Conservation (phyloP, 179 eudicot species). For the Silene vulgaris region DNA sequence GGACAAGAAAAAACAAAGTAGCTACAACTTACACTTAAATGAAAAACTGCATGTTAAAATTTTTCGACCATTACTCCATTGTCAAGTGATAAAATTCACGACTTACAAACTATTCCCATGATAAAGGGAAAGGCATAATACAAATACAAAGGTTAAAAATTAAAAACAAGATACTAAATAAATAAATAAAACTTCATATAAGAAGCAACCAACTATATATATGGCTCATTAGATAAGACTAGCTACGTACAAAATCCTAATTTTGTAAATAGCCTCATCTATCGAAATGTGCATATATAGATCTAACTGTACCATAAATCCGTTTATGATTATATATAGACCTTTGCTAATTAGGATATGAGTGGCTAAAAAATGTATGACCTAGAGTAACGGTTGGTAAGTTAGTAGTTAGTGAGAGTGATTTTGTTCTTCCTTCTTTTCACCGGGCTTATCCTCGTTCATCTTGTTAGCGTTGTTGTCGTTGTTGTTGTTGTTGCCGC, state of each 20-base stretch:
- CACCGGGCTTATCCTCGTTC: not conserved
- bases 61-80: slow-evolving; percentile 20
- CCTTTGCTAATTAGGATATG: slow-evolving; percentile 19
- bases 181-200: slow-evolving; percentile 7
- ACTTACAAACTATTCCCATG: slow-evolving; percentile 18
- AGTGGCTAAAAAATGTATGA: slow-evolving; percentile 5
- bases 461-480: not conserved
- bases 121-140: slow-evolving; percentile 4
- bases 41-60: not conserved
- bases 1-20: no score
- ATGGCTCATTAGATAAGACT: not conserved
- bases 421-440: slow-evolving; percentile 21
- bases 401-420: not conserved
- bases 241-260: not conserved
- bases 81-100: slow-evolving; percentile 12
- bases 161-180: slow-evolving; percentile 10
- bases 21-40: no score
- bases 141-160: slow-evolving; percentile 16
- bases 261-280: not conserved
- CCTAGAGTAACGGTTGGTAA: slow-evolving; percentile 12
- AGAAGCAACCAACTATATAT: slow-evolving; percentile 4
- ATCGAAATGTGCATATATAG: not conserved
- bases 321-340: slow-evolving; percentile 4
- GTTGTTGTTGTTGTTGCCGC: not conserved
- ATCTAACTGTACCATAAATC: slow-evolving; percentile 1